Percentiles rank a stretch among this genome's conserved stretches.
Evolutionary conservation across 495 filamentous ascomycete genomes (phyloP).

Genomic region (Niebla homalea): DNA sequence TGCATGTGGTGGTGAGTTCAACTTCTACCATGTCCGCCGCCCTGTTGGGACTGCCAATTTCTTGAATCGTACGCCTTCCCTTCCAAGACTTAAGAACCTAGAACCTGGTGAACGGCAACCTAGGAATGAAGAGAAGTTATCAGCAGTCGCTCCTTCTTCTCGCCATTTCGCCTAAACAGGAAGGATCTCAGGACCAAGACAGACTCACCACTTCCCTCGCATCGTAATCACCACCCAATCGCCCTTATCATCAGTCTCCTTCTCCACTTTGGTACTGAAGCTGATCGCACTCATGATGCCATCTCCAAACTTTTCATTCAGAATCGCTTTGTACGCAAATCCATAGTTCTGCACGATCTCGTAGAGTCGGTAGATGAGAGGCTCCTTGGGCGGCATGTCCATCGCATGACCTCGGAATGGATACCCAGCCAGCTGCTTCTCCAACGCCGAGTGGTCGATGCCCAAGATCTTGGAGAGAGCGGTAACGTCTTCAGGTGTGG

Average conservation of each 20-base stretch:
- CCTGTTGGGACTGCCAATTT: too few relatives aligned
- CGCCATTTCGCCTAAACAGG: too few relatives aligned
- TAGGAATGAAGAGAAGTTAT: slow-evolving; percentile 19
- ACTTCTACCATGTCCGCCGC: too few relatives aligned
- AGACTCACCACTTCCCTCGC: slow-evolving; percentile 80
- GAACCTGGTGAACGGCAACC: slow-evolving; percentile 53
- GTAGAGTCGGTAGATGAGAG: slow-evolving; percentile 84
- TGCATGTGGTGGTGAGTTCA: too few relatives aligned
- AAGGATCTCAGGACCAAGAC: slow-evolving; percentile 17
- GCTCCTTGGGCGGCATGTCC: slow-evolving; percentile 91
- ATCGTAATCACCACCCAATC: slow-evolving; percentile 84
- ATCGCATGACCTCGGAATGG: slow-evolving; percentile 74
- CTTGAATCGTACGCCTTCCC: background rate
- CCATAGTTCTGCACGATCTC: slow-evolving; percentile 99
- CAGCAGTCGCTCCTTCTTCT: background rate
- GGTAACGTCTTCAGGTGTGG: slow-evolving; percentile 62
- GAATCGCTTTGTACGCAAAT: slow-evolving; percentile 86
- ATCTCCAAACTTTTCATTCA: slow-evolving; percentile 99
- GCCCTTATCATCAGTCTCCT: slow-evolving; percentile 80
- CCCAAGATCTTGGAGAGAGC: slow-evolving; percentile 56
- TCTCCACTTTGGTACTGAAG: slow-evolving; percentile 88
- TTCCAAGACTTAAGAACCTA: slow-evolving; percentile 16
- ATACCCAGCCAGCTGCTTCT: slow-evolving; percentile 51
- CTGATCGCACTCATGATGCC: slow-evolving; percentile 97
- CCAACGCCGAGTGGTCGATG: slow-evolving; percentile 43